Percentiles rank a stretch among this genome's conserved stretches.
Evolutionary conservation across 2,329 filamentous ascomycete genomes (phyloP).

Genomic region (Colletotrichum tropicicola): DNA sequence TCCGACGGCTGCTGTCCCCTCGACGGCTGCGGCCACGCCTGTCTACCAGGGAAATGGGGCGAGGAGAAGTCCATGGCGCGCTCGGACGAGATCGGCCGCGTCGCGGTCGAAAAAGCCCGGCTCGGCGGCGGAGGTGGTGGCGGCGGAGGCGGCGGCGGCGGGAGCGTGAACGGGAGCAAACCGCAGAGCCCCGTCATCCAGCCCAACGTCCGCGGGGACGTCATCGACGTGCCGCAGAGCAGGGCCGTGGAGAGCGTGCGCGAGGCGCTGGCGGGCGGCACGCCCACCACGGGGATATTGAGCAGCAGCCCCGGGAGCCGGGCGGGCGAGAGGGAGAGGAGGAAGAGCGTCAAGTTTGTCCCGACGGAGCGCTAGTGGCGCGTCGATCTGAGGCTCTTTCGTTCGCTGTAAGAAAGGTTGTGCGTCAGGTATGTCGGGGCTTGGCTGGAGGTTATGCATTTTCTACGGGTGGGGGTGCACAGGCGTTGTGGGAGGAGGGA

Average conservation of each 20-base stretch:
- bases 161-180: constrained; percentile 35
- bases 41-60: constrained; percentile 65
- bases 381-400: background rate
- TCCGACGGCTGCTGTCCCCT: constrained; percentile 69
- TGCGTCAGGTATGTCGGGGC: background rate
- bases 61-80: constrained; percentile 54
- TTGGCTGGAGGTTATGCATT: background rate
- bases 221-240: constrained; percentile 65
- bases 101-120: constrained; percentile 52
- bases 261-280: constrained; percentile 54
- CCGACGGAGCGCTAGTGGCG: constrained; percentile 44
- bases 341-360: constrained; percentile 73
- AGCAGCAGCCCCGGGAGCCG: constrained; percentile 59
- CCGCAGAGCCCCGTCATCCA: constrained; percentile 33
- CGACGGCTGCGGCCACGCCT: constrained; percentile 73
- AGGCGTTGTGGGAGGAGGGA: background rate
- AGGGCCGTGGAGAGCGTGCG: constrained; percentile 68
- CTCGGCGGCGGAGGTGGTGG: constrained; percentile 30
- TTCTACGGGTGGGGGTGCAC: too few relatives aligned
- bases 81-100: constrained; percentile 62
- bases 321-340: constrained; percentile 58
- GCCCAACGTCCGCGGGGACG: constrained; percentile 54
- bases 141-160: constrained; percentile 17
- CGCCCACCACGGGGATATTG: constrained; percentile 43
- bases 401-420: constrained; percentile 3